phyloP scores from a whole-genome alignment of 306 rosid species.

The Sphenostylis stenocarpa region DNA sequence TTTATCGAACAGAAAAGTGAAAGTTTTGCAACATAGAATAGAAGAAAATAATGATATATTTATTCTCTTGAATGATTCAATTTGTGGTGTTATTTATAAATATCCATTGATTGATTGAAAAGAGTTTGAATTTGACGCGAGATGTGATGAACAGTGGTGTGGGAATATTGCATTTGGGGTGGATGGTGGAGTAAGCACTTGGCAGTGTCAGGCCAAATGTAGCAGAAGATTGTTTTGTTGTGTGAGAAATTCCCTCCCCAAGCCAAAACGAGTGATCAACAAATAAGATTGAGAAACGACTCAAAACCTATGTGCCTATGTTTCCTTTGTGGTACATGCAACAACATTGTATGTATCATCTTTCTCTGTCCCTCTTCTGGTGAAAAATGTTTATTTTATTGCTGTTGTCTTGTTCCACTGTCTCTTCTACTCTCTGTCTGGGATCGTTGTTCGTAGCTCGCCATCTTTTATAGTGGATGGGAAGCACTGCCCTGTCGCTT shows the following conservation, averaged over 20 bases:
- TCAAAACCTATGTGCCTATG: no score
- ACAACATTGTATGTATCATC: not conserved
- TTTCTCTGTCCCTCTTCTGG: not conserved
- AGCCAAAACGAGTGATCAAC: not conserved
- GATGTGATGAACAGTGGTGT: conserved; percentile 39
- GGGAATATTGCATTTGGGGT: conserved; percentile 43
- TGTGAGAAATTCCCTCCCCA: not conserved
- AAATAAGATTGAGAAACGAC: not conserved
- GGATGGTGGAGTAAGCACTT: conserved; percentile 50
- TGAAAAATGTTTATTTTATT: not conserved
- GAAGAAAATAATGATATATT: no score
- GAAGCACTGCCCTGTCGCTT: no score
- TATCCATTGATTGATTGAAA: no score
- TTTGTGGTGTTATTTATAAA: no score
- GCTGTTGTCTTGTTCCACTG: not conserved
- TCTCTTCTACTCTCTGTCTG: not conserved
- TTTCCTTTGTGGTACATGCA: not conserved
- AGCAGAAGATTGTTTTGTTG: conserved; percentile 27
- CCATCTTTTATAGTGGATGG: no score
- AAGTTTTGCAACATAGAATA: no score
- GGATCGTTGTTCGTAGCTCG: no score
- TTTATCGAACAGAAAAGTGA: no score
- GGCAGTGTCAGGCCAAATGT: conserved; percentile 51
- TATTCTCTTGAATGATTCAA: no score
- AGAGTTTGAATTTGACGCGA: conserved; percentile 32